A percentile compares a stretch with the other conserved stretches of the same genome.
Evolutionary conservation across 768 basidiomycete genomes (phyloP).

Genomic region (Hypsizygus marmoreus): DNA sequence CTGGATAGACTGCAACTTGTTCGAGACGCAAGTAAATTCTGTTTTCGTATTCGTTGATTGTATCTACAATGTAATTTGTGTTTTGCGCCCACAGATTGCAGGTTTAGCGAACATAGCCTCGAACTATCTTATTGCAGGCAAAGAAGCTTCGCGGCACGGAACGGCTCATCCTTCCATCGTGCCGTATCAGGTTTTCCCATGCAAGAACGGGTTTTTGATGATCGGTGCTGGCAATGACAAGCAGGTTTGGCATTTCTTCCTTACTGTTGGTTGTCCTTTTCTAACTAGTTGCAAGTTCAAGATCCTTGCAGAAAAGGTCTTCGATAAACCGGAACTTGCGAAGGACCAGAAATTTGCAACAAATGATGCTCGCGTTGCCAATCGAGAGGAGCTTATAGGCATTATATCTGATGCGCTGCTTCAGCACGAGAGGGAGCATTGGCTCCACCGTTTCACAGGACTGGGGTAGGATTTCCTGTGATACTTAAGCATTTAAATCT

Average conservation of each 20-base stretch:
- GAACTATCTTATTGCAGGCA: conserved; percentile 85
- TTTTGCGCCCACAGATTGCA: conserved; percentile 59
- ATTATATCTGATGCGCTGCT: conserved; percentile 66
- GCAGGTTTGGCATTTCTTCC: conserved; percentile 49
- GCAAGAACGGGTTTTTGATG: conserved; percentile 88
- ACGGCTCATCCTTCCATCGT: conserved; percentile 94
- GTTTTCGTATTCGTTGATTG: background rate
- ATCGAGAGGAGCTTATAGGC: conserved; percentile 68
- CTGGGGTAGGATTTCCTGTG: conserved; percentile 74
- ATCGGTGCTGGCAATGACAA: conserved; percentile 91
- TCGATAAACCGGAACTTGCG: conserved; percentile 61
- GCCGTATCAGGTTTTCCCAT: conserved; percentile 89
- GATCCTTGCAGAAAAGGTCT: conserved; percentile 62
- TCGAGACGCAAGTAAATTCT: conserved; percentile 78
- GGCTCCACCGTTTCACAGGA: conserved; percentile 76
- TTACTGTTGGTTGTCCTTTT: background rate
- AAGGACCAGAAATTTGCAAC: conserved; percentile 66
- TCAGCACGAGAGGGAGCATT: conserved; percentile 62
- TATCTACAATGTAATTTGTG: background rate
- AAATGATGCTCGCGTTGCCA: conserved; percentile 74
- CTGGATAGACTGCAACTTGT: conserved; percentile 91
- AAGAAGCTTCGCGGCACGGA: conserved; percentile 85
- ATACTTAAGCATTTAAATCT: no score
- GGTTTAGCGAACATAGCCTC: conserved; percentile 91
- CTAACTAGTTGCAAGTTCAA: conserved; percentile 54